These are phyloP conservation scores for Lachancea thermotolerans DNA, from an alignment of 805 yeast species.

Conservation along the genomic window DNA sequence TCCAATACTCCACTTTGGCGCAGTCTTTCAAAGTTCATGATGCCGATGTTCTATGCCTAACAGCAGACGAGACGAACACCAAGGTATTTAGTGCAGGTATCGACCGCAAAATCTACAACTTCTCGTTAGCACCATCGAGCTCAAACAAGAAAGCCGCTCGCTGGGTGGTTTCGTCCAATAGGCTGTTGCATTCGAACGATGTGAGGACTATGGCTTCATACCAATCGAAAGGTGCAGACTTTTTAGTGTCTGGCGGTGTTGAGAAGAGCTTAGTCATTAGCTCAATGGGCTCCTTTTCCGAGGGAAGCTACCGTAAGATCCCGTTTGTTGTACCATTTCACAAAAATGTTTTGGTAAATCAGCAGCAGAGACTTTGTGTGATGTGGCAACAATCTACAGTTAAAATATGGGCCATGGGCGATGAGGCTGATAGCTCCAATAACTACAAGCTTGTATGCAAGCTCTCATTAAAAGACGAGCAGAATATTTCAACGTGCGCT, in stretches of 20 bases:
- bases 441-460: conserved; percentile 53
- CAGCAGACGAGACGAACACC: conserved; percentile 53
- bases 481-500: conserved; percentile 63
- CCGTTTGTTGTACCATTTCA: conserved; percentile 51
- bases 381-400: conserved; percentile 80
- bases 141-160: conserved; percentile 28
- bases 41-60: conserved; percentile 79
- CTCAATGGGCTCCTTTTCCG: conserved; percentile 58
- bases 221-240: conserved; percentile 60
- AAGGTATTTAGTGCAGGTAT: conserved; percentile 84
- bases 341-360: conserved; percentile 45
- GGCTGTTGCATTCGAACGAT: conserved; percentile 81
- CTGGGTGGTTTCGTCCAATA: conserved; percentile 73
- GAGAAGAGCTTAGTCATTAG: conserved; percentile 61
- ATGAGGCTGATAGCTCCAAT: conserved; percentile 22
- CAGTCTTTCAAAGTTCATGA: conserved; percentile 83
- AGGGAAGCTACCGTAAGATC: conserved; percentile 65
- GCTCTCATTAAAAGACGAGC: conserved; percentile 64
- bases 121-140: conserved; percentile 30
- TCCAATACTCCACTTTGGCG: conserved; percentile 61
- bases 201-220: conserved; percentile 67
- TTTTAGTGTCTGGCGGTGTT: conserved; percentile 77
- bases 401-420: conserved; percentile 66
- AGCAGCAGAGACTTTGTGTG: conserved; percentile 45
- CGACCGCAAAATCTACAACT: conserved; percentile 82